Conservation (phyloP, 352 stramenopile genomes). For the Aphanomyces invadans region DNA sequence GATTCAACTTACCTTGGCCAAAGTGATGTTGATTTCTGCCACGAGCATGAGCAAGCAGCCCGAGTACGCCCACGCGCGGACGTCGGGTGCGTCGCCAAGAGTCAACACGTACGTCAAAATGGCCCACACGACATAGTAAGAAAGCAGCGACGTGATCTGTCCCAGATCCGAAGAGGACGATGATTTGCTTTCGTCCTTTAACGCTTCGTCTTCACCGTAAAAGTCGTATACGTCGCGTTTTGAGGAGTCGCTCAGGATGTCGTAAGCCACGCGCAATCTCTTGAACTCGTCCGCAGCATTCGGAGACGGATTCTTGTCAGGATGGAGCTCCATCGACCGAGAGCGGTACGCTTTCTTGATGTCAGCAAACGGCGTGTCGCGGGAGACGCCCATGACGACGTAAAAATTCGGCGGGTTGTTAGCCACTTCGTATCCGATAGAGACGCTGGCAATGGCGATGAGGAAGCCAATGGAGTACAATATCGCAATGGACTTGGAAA, state of each 20-base stretch:
- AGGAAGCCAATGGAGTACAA: conserved; percentile 93
- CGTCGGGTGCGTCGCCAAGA: conserved; percentile 85
- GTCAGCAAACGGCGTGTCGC: conserved; percentile 86
- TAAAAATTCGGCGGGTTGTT: conserved; percentile 87
- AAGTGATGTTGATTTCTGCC: conserved; percentile 89
- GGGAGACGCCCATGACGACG: conserved; percentile 80
- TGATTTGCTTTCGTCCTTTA: conserved; percentile 56
- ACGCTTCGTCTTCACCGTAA: conserved; percentile 84
- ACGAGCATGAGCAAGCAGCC: conserved; percentile 91
- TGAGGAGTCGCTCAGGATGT: conserved; percentile 87
- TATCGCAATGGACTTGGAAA: conserved; percentile 88
- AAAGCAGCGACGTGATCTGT: conserved; percentile 83
- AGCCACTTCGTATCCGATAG: conserved; percentile 78
- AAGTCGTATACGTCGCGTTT: conserved; percentile 94
- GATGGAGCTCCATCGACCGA: conserved; percentile 92
- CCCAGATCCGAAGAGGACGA: conserved; percentile 77
- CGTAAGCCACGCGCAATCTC: conserved; percentile 89
- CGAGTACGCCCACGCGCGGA: conserved; percentile 91
- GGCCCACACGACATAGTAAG: conserved; percentile 94
- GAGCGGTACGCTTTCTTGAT: conserved; percentile 97
- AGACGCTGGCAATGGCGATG: conserved; percentile 81
- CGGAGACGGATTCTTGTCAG: conserved; percentile 94
- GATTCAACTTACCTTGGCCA: conserved; percentile 30
- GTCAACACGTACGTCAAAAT: conserved; percentile 95
- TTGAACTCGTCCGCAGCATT: conserved; percentile 90